These are phyloP conservation scores for Cystobasidium onofrii DNA, from an alignment of 768 basidiomycete species.

Conservation along the genomic window DNA sequence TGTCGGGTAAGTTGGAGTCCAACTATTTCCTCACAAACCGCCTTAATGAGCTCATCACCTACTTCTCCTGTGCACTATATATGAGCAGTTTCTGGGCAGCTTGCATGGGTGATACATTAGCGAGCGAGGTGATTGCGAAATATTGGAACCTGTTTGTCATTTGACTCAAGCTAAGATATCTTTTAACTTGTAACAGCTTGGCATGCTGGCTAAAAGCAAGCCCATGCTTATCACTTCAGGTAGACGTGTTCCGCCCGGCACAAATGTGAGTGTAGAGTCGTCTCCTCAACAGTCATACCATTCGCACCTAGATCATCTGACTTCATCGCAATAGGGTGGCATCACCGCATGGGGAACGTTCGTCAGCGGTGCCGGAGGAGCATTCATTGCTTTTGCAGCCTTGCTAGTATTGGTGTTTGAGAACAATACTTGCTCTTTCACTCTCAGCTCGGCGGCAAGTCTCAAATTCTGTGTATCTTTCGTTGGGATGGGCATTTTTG, in stretches of 20 bases:
- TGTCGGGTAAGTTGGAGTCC: slow-evolving; percentile 7
- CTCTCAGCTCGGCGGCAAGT: background rate
- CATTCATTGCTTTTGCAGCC: background rate
- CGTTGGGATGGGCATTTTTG: background rate
- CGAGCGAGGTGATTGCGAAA: background rate
- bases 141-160: background rate
- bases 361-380: background rate
- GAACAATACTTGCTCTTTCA: slow-evolving; percentile 5
- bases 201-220: background rate
- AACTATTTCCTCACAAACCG: background rate
- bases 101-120: slow-evolving; percentile 22
- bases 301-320: background rate
- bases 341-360: slow-evolving; percentile 13
- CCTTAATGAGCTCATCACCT: too few relatives aligned
- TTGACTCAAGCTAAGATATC: too few relatives aligned
- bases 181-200: slow-evolving; percentile 14
- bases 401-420: background rate
- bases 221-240: background rate
- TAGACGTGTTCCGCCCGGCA: background rate
- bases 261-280: slow-evolving; percentile 20
- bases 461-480: background rate
- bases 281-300: too few relatives aligned
- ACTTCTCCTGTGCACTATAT: too few relatives aligned
- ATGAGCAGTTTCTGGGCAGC: slow-evolving; percentile 26
- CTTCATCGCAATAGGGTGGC: background rate